These are phyloP conservation scores for Sanghuangporus weigelae DNA, from an alignment of 1,284 basidiomycete genomes.

Conservation along the genomic window DNA sequence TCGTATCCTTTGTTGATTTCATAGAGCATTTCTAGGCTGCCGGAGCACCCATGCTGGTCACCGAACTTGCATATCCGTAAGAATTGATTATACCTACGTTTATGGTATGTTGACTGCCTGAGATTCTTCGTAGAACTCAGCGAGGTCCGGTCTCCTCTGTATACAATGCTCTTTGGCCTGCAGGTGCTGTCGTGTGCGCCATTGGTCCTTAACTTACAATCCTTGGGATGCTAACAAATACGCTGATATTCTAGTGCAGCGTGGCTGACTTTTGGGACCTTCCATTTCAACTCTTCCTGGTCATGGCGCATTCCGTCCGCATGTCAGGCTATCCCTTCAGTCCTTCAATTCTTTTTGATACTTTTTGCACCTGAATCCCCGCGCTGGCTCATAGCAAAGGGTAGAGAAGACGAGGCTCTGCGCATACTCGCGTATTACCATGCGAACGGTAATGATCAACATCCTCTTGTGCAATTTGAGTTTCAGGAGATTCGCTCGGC, in stretches of 20 bases:
- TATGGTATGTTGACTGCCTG: not conserved
- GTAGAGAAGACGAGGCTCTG: conserved; percentile 21
- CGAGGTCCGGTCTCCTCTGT: conserved; percentile 47
- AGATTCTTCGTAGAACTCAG: conserved; percentile 27
- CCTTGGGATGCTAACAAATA: conserved; percentile 16
- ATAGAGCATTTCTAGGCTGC: not conserved
- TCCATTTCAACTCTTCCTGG: conserved; percentile 27
- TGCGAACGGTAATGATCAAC: conserved; percentile 22
- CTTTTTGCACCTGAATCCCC: conserved; percentile 33
- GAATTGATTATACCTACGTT: not conserved
- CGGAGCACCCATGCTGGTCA: conserved; percentile 48
- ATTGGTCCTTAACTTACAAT: not conserved
- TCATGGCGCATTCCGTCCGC: conserved; percentile 34
- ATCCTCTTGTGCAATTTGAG: conserved; percentile 28
- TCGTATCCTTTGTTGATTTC: not conserved
- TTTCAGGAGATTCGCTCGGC: conserved; percentile 25
- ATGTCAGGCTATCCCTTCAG: conserved; percentile 32
- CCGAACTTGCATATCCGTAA: conserved; percentile 50
- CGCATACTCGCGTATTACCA: conserved; percentile 24
- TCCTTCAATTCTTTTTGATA: conserved; percentile 30
- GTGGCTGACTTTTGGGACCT: conserved; percentile 31
- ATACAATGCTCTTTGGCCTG: conserved; percentile 52
- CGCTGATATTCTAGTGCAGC: conserved; percentile 26
- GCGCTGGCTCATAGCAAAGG: conserved; percentile 31
- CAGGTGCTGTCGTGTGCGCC: conserved; percentile 7